Evolutionary conservation across 2,329 filamentous ascomycete genomes (phyloP).

Genomic region (Cryphonectria carpinicola): DNA sequence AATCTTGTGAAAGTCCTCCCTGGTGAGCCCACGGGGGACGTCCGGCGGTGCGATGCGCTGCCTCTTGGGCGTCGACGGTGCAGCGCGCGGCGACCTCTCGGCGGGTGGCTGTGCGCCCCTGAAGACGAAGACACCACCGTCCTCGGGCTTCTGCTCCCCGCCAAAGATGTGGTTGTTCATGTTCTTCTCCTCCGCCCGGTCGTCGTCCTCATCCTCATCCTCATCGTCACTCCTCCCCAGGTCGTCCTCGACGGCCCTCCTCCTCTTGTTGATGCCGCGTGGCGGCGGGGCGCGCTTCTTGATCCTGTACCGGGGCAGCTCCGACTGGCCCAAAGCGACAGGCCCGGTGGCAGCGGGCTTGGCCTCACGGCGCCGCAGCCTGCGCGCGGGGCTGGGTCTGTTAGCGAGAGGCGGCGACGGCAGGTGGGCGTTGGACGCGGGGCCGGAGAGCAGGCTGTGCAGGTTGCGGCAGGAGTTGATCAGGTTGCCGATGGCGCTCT

Average conservation of each 20-base stretch:
- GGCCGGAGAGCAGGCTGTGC: constrained; percentile 58
- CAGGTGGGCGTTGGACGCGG: constrained; percentile 41
- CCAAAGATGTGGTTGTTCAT: constrained; percentile 31
- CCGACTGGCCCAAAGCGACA: constrained; percentile 36
- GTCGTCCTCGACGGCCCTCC: constrained; percentile 53
- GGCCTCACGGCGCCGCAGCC: constrained; percentile 54
- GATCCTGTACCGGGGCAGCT: constrained; percentile 40
- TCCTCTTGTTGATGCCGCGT: constrained; percentile 58
- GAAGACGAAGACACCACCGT: constrained; percentile 20
- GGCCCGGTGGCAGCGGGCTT: constrained; percentile 29
- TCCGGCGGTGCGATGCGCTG: constrained; percentile 62
- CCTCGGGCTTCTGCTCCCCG: constrained; percentile 16
- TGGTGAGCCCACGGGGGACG: constrained; percentile 63
- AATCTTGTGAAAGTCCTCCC: constrained; percentile 60
- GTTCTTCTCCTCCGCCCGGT: constrained; percentile 25
- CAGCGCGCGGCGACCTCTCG: constrained; percentile 32
- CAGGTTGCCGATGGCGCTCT: constrained; percentile 56
- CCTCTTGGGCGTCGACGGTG: constrained; percentile 61
- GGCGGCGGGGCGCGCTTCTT: constrained; percentile 52
- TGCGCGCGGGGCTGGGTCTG: constrained; percentile 52
- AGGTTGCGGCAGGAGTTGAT: constrained; percentile 64
- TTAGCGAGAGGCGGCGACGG: constrained; percentile 61
- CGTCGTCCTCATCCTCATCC: constrained; percentile 36
- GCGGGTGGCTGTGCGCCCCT: constrained; percentile 29
- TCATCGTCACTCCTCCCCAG: constrained; percentile 45